These are phyloP conservation scores for Parietichytrium sp. DNA, from an alignment of 108 stramenopile species.

Conservation along the genomic window DNA sequence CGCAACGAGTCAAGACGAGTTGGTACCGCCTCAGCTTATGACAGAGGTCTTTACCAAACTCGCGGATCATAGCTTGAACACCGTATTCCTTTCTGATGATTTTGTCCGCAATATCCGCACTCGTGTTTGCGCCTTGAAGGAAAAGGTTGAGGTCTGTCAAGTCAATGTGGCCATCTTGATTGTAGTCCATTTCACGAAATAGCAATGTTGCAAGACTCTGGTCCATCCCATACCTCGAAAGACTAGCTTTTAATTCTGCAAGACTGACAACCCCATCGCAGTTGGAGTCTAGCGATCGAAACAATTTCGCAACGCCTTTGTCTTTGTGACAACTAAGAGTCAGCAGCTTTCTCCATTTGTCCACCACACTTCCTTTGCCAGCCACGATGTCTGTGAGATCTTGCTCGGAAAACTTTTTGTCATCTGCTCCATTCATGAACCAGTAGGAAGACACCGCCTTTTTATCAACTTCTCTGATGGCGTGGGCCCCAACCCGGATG, in stretches of 20 bases:
- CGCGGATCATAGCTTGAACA: background rate
- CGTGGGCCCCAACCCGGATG: too few relatives aligned
- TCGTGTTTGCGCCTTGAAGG: background rate
- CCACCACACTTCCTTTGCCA: too few relatives aligned
- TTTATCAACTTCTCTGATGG: too few relatives aligned
- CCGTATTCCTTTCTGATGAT: background rate
- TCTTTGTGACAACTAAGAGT: background rate
- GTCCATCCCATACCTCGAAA: background rate
- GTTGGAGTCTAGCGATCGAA: background rate
- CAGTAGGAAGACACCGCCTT: too few relatives aligned
- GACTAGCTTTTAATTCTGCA: background rate
- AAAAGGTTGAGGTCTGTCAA: slow-evolving; percentile 20
- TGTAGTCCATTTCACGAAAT: background rate
- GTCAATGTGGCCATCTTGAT: background rate
- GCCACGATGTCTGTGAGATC: too few relatives aligned
- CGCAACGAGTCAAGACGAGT: background rate
- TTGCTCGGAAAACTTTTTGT: too few relatives aligned
- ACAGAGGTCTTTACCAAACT: background rate
- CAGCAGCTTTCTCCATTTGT: background rate
- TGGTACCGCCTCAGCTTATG: background rate
- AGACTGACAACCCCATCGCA: background rate
- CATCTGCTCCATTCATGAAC: too few relatives aligned
- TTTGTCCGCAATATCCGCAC: background rate
- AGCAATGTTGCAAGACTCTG: background rate
- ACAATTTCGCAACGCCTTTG: background rate